Percentiles rank a stretch among this genome's conserved stretches.
Conservation (phyloP, 2,329 filamentous ascomycete genomes). For the Aspergillus sp. region DNA sequence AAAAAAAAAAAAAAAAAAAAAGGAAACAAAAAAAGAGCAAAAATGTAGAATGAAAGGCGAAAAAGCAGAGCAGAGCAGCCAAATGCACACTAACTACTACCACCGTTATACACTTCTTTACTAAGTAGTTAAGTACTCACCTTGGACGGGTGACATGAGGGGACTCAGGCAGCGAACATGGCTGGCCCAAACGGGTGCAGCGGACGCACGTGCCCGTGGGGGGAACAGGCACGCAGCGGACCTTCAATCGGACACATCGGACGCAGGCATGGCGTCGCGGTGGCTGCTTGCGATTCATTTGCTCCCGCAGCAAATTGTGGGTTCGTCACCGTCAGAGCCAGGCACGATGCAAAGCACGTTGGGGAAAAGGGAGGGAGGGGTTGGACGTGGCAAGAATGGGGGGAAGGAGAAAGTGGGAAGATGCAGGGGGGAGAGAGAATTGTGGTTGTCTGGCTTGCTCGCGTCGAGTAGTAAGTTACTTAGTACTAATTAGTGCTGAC, state of each 20-base stretch:
- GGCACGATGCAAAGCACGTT: too few species aligned
- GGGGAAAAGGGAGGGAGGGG: too few species aligned
- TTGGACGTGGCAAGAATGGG: neutral
- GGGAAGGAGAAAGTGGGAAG: neutral
- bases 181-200: constrained; percentile 14
- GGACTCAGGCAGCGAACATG: constrained; percentile 7
- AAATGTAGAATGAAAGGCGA: too few species aligned
- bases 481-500: neutral
- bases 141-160: constrained; percentile 1
- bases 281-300: constrained; percentile 9
- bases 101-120: too few species aligned
- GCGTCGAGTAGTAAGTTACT: too few species aligned
- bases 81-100: too few species aligned
- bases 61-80: too few species aligned
- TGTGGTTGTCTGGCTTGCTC: too few species aligned
- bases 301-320: neutral
- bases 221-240: constrained; percentile 8
- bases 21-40: too few species aligned
- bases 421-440: neutral
- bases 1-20: too few species aligned
- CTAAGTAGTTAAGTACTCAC: neutral
- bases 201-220: constrained; percentile 9
- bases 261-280: constrained; percentile 12
- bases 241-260: constrained; percentile 15
- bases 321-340: too few species aligned